Evolutionary conservation across 1,284 basidiomycete genomes (phyloP).

Genomic region (Mycosarcoma maydis): DNA sequence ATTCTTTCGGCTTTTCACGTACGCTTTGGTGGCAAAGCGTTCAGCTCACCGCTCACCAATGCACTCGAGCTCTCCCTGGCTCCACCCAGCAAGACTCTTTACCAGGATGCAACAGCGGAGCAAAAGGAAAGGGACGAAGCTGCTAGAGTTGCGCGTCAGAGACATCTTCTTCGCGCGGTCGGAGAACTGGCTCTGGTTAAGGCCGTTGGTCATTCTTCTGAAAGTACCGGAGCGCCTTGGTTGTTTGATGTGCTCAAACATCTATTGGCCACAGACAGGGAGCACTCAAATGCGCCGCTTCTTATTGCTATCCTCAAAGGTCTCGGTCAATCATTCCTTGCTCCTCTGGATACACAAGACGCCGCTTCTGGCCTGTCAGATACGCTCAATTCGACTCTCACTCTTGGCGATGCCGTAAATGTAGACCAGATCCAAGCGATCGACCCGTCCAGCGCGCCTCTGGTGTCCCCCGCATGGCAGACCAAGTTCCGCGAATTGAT

Average conservation of each 20-base stretch:
- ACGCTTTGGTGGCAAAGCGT: conserved; percentile 78
- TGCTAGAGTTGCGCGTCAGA: conserved; percentile 80
- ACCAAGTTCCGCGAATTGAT: conserved; percentile 92
- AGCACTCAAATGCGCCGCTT: conserved; percentile 83
- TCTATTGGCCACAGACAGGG: conserved; percentile 83
- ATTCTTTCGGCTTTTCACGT: conserved; percentile 88
- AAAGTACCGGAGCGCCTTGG: conserved; percentile 72
- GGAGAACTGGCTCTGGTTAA: conserved; percentile 90
- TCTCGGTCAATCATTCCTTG: conserved; percentile 80
- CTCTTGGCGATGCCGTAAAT: conserved; percentile 27
- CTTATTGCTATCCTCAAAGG: conserved; percentile 84
- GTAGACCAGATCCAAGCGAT: conserved; percentile 8
- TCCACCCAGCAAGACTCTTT: conserved; percentile 69
- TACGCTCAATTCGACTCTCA: conserved; percentile 3
- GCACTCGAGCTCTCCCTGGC: conserved; percentile 75
- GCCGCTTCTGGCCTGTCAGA: conserved; percentile 8
- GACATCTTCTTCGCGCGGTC: conserved; percentile 84
- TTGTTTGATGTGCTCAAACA: conserved; percentile 66
- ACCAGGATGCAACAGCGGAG: conserved; percentile 74
- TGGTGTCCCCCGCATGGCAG: conserved; percentile 80
- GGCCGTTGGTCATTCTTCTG: conserved; percentile 67
- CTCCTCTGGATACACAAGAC: conserved; percentile 7
- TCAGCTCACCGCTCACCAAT: conserved; percentile 78
- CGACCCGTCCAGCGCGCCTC: conserved; percentile 66
- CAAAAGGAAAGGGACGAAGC: conserved; percentile 94